A percentile compares a stretch with the other conserved stretches of the same genome.
Conservation (phyloP, 73 alveolate genomes). For the Tetrahymena malaccensis region DNA sequence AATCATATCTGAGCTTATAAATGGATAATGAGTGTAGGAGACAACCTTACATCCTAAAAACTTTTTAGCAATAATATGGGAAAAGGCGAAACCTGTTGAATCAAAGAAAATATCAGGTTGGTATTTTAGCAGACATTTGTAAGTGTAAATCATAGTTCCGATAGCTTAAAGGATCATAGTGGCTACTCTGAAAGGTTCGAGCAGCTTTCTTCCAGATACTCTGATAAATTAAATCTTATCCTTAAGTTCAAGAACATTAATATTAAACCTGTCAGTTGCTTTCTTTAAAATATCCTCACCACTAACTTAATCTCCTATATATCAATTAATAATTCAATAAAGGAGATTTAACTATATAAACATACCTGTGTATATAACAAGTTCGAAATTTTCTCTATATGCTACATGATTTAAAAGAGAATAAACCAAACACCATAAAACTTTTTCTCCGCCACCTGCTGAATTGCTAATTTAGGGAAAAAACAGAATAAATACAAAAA, state of each 20-base stretch:
- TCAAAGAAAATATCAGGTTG: conserved; percentile 80
- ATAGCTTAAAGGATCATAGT: conserved; percentile 67
- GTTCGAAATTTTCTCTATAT: not conserved
- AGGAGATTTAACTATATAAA: not conserved
- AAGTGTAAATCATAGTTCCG: conserved; percentile 55
- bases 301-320: conserved; percentile 40
- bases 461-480: not conserved
- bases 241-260: conserved; percentile 14
- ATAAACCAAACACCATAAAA: conserved; percentile 51
- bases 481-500: not conserved
- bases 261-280: conserved; percentile 50
- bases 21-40: conserved; percentile 82
- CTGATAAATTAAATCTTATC: conserved; percentile 42
- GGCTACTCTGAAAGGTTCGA: conserved; percentile 49
- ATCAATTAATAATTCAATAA: conserved; percentile 37
- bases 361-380: not conserved
- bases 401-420: conserved; percentile 17
- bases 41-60: conserved; percentile 67
- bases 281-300: conserved; percentile 20
- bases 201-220: conserved; percentile 45
- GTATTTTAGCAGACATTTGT: conserved; percentile 51
- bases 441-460: conserved; percentile 64
- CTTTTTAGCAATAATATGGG: conserved; percentile 58
- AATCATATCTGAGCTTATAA: conserved; percentile 56
- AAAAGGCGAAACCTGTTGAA: conserved; percentile 81